phyloP scores from a whole-genome alignment of 1,284 basidiomycete genomes.

The Stygiomarasmius scandens region DNA sequence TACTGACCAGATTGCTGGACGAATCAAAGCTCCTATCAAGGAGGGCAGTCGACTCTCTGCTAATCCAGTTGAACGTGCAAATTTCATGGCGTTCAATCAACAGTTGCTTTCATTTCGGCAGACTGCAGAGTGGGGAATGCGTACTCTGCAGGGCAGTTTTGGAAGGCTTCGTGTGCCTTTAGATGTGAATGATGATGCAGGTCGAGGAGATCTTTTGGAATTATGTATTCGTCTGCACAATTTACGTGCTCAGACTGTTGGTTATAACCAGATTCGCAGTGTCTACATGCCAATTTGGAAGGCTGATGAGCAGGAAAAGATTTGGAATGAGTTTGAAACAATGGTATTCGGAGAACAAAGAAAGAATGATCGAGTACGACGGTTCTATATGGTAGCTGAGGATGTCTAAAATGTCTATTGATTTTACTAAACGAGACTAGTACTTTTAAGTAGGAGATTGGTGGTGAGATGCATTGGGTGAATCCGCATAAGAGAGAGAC shows the following conservation, averaged over 20 bases:
- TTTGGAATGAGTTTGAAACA: slow-evolving; percentile 36
- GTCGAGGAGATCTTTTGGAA: slow-evolving; percentile 33
- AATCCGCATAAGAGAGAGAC: too few species aligned
- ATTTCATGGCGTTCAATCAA: not conserved
- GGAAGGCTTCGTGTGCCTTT: slow-evolving; percentile 40
- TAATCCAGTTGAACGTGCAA: slow-evolving; percentile 22
- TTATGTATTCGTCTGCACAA: slow-evolving; percentile 32
- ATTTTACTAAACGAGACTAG: not conserved
- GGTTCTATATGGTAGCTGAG: slow-evolving; percentile 28
- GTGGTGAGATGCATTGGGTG: too few species aligned
- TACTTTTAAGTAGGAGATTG: too few species aligned
- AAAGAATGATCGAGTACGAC: slow-evolving; percentile 21
- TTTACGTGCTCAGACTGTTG: slow-evolving; percentile 31
- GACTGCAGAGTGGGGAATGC: slow-evolving; percentile 51
- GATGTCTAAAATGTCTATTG: not conserved
- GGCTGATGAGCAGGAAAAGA: slow-evolving; percentile 21
- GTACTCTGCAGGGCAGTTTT: slow-evolving; percentile 44
- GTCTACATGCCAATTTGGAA: slow-evolving; percentile 42
- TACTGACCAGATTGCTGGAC: slow-evolving; percentile 27
- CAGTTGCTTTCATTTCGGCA: slow-evolving; percentile 36
- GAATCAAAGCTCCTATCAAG: slow-evolving; percentile 46
- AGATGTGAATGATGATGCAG: slow-evolving; percentile 27
- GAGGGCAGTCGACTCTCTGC: slow-evolving; percentile 29
- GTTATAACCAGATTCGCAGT: slow-evolving; percentile 40
- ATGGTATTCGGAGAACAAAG: slow-evolving; percentile 36